Percentiles rank a stretch among this genome's conserved stretches.
phyloP scores from a whole-genome alignment of 2,329 filamentous ascomycete genomes.

The Lasiodiplodia theobromae region DNA sequence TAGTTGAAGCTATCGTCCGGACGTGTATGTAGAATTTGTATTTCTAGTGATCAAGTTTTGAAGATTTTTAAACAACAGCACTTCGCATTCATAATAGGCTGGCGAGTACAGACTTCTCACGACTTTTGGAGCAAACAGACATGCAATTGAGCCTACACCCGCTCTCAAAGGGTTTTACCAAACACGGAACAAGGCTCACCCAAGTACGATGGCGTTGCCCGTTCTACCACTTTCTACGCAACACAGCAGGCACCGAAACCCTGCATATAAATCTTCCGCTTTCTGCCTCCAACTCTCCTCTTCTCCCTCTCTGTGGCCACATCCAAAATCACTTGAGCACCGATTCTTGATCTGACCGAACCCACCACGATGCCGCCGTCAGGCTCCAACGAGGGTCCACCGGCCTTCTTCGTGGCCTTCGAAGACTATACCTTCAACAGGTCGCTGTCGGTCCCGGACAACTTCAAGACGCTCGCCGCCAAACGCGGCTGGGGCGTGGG shows the following conservation, averaged over 20 bases:
- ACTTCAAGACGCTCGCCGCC: constrained; percentile 10
- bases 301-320: neutral
- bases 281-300: neutral
- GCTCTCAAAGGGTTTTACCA: neutral
- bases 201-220: neutral
- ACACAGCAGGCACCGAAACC: neutral
- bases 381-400: neutral
- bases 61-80: too few relatives aligned
- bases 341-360: neutral
- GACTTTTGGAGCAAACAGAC: neutral
- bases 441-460: neutral
- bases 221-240: neutral
- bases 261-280: neutral
- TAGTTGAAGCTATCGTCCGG: too few relatives aligned
- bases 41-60: too few relatives aligned
- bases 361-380: neutral
- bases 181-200: neutral
- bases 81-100: too few relatives aligned
- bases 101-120: neutral
- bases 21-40: too few relatives aligned
- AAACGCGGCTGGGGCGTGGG: constrained; percentile 1
- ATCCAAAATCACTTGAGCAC: neutral
- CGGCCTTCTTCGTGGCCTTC: neutral
- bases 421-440: neutral
- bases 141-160: neutral